These are phyloP conservation scores for Tricholoma sp. DNA, from an alignment of 768 basidiomycete genomes.

Conservation along the genomic window DNA sequence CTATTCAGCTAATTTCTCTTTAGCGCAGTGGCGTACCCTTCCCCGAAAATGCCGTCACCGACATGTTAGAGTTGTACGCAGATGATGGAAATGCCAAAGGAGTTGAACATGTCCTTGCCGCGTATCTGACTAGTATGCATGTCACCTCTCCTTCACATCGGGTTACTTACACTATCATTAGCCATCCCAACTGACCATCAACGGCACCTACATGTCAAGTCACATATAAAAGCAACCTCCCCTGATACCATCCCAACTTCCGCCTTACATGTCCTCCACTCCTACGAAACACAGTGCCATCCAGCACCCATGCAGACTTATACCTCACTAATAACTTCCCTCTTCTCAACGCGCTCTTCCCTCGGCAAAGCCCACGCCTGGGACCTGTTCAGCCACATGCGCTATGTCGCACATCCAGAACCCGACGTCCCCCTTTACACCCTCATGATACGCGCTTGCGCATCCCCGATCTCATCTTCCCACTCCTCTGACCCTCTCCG, in stretches of 20 bases:
- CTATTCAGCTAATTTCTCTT: not conserved
- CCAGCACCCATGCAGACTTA: constrained; percentile 76
- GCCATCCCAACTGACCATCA: constrained; percentile 47
- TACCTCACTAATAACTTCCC: constrained; percentile 56
- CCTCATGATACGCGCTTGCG: constrained; percentile 86
- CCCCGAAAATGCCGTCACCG: constrained; percentile 39
- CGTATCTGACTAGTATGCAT: constrained; percentile 38
- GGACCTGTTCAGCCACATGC: constrained; percentile 95
- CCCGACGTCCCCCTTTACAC: constrained; percentile 74
- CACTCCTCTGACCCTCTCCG: constrained; percentile 77
- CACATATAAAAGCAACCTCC: constrained; percentile 50
- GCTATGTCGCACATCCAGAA: constrained; percentile 84
- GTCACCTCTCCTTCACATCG: not conserved
- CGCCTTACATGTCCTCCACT: constrained; percentile 65
- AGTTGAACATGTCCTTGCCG: constrained; percentile 40
- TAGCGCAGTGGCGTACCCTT: constrained; percentile 39
- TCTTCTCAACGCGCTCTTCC: constrained; percentile 45
- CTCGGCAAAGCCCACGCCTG: constrained; percentile 74
- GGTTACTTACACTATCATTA: constrained; percentile 10
- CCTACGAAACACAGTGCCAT: constrained; percentile 59
- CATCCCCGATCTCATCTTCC: constrained; percentile 39
- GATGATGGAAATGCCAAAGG: constrained; percentile 36
- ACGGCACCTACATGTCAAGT: constrained; percentile 69
- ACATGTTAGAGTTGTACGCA: constrained; percentile 47
- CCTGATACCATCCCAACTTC: constrained; percentile 46